Conservation (phyloP, 2,329 filamentous ascomycete species). For the Aureobasidium namibiae region DNA sequence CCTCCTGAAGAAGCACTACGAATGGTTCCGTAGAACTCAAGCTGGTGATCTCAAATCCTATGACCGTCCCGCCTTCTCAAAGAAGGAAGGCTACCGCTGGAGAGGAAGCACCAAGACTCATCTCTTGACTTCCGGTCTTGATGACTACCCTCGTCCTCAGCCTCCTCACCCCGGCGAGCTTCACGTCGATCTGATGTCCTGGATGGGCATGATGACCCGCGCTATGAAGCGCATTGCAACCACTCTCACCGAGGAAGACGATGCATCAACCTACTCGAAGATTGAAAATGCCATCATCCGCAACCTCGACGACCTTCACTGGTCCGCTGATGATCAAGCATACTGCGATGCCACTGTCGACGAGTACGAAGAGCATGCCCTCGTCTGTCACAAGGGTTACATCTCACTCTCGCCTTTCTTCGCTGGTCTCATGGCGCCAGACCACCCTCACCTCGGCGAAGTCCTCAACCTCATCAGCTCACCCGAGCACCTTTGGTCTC, state of each 20-base stretch:
- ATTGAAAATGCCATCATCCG: constrained; percentile 68
- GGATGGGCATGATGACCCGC: constrained; percentile 94
- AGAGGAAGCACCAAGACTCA: constrained; percentile 79
- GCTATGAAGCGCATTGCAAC: constrained; percentile 74
- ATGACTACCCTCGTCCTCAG: constrained; percentile 91
- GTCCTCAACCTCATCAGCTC: constrained; percentile 72
- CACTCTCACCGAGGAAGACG: constrained; percentile 66
- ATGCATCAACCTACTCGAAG: constrained; percentile 62
- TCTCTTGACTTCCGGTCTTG: constrained; percentile 84
- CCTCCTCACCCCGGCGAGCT: constrained; percentile 93
- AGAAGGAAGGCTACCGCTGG: constrained; percentile 93
- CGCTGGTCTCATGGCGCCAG: constrained; percentile 65
- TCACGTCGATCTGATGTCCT: constrained; percentile 87
- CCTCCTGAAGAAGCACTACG: constrained; percentile 77
- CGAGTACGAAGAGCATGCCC: constrained; percentile 79
- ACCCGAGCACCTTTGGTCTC: constrained; percentile 81
- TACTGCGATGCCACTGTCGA: constrained; percentile 96
- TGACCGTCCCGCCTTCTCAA: constrained; percentile 78
- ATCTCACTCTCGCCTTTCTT: constrained; percentile 90
- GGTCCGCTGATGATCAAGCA: constrained; percentile 69
- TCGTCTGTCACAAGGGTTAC: constrained; percentile 96
- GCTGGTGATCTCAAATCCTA: constrained; percentile 83
- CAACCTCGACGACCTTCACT: constrained; percentile 91
- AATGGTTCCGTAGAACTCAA: constrained; percentile 93
- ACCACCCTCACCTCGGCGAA: constrained; percentile 65